Conservation (phyloP, 2,329 filamentous ascomycete species). For the Penicillium polonicum region DNA sequence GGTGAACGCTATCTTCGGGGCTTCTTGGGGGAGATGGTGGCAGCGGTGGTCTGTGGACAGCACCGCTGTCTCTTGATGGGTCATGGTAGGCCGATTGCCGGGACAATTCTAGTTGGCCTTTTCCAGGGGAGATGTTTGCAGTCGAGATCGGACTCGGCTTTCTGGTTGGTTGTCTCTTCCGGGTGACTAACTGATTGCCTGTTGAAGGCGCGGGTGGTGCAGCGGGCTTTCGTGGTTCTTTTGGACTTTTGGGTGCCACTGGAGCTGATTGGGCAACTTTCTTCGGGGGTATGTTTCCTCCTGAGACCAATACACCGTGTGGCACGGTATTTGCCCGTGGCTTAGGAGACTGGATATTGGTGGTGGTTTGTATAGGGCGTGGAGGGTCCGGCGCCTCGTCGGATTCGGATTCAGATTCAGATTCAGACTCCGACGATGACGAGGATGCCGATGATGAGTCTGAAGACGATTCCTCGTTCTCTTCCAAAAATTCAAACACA, state of each 20-base stretch:
- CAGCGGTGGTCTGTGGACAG: conserved; percentile 25
- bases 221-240: conserved; percentile 28
- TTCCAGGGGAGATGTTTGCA: conserved; percentile 21
- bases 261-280: conserved; percentile 7
- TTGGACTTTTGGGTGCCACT: conserved; percentile 9
- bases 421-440: conserved; percentile 18
- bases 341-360: conserved; percentile 25
- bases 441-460: conserved; percentile 20
- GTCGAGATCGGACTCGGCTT: conserved; percentile 21
- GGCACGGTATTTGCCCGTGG: conserved; percentile 17
- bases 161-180: conserved; percentile 21
- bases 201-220: conserved; percentile 29
- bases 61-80: conserved; percentile 16
- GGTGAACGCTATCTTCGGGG: conserved; percentile 30
- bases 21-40: conserved; percentile 38
- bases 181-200: conserved; percentile 27
- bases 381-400: conserved; percentile 12
- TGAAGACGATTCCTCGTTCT: conserved; percentile 22
- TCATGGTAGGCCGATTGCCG: conserved; percentile 37
- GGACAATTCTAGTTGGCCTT: conserved; percentile 33
- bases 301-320: conserved; percentile 14
- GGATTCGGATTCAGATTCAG: conserved; percentile 22
- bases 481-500: conserved; percentile 43
- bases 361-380: conserved; percentile 9
- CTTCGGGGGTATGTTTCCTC: conserved; percentile 11